Evolutionary conservation across 208 protist genomes (phyloP), one percentile per base, ranked within the genome.

Genomic region (Leptomonas seymouri): DNA sequence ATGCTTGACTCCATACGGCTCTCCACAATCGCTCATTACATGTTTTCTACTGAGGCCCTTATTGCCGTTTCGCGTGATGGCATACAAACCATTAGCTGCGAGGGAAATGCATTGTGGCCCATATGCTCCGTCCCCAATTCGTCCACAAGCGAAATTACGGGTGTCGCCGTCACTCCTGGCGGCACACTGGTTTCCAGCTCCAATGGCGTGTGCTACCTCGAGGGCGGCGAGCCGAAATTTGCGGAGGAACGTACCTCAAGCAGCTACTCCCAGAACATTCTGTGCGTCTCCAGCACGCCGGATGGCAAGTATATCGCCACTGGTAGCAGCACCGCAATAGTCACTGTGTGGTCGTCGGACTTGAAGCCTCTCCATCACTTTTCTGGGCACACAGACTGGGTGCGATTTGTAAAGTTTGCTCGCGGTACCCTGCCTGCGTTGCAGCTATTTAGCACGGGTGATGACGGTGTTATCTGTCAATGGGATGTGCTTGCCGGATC

Each of bases 381-480:
- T 27, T 39, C 65, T 0, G 89, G 86, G 21, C 89, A 96, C 80
- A 91, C 82, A 12, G 89, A 96, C 66, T 94, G 87, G 86, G 84
- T 96, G 2, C 82, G 84, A 20, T 93, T 88, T 74, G 86, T 96
- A 1, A 84, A 85, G 64, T 93, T 96, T 67, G 75, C 85, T 4
- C 78, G 62, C 16, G 67, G 67, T 11, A 60, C 48, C 16, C 67
- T 58, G 27, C 51, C 71, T 2, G 63, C 62, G 28, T 58, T 93
- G 53, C 79, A 87, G 45, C 74, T 96, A 8, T 93, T 93, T 60
- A 96, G 89, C 70, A 77, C 84, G 6, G 88, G 89, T 56, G 89
- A 93, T 55, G 91, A 96, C 66, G 89, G 86, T n/a, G 67, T 84
- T 0, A 87, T 94, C 50, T 82, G 81, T 39, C 82, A 85, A 57